Evolutionary conservation across 2,329 filamentous ascomycete species (phyloP), one percentile per base, ranked within the genome.

Genomic region (Fusarium denticulatum): DNA sequence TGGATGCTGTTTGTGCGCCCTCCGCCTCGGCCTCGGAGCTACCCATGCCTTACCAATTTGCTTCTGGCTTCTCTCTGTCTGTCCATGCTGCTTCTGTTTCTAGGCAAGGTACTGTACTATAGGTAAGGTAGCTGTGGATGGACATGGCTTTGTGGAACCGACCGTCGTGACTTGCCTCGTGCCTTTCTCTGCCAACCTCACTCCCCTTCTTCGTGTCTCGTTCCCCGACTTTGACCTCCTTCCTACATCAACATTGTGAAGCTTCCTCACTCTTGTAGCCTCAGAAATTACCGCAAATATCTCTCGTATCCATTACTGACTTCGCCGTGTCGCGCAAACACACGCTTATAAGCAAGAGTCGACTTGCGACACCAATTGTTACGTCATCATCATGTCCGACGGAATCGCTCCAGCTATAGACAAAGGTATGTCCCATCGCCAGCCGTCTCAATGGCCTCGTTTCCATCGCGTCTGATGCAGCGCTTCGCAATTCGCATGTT

Each of bases 341-440:
- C 45, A 52, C 61, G 37, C 56, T 53, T 70, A 42, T 64, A 75
- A 73, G 63, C 63, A 39, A 75, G 65, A 71, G 46, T 69, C 62
- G 58, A 59, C 40, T 49, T 60, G 69, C 75, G 71, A 73, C 71
- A 61, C 43, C 67, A 62, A 46, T 65, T 73, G 76, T 80, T 80
- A 80, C 80, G 77, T 80, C 78, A 79, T 78, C 79, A 68, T 60
- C 76, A 82, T 82, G 81, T 76, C 81, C 65, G 79, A 82, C 79
- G 78, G 76, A 72, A 78, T 79, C 68, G 76, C 79, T 61, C 78
- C 78, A 73, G 80, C 80, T 70, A 76, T 81, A 76, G 80, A 80
- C 76, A 81, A 80, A 82, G 81, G 81, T 82, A 80, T 69, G 64
- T 57, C 62, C 56, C 65, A 66, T 78, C 69, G 52, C 50, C 30